phyloP scores from a whole-genome alignment of 495 filamentous ascomycete genomes.

The Daldinia vernicosa region DNA sequence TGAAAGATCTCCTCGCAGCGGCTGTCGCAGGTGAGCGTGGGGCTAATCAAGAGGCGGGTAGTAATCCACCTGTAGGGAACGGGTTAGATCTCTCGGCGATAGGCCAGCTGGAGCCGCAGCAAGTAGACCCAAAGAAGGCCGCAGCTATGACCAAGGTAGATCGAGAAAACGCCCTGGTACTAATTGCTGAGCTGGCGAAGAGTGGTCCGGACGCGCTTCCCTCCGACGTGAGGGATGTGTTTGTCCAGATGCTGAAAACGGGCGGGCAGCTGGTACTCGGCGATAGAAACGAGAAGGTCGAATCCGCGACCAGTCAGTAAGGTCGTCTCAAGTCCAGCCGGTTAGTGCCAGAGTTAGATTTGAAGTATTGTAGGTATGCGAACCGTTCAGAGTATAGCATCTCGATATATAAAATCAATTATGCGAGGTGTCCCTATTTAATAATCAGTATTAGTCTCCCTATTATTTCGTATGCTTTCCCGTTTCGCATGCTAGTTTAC shows the following conservation, averaged over 20 bases:
- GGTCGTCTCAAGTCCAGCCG: neutral
- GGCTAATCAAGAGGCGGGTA: constrained; percentile 44
- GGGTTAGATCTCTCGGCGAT: constrained; percentile 19
- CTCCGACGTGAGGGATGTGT: constrained; percentile 42
- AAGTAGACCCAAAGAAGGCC: constrained; percentile 44
- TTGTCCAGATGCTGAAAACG: constrained; percentile 49
- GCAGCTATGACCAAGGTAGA: constrained; percentile 56
- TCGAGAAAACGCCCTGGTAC: constrained; percentile 70
- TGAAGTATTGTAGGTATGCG: neutral
- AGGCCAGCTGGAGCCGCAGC: constrained; percentile 49
- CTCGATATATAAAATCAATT: constrained; percentile 10
- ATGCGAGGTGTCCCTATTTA: neutral
- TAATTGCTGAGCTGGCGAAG: constrained; percentile 67
- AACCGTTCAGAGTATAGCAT: constrained; percentile 8
- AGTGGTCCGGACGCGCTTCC: constrained; percentile 55
- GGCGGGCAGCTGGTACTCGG: constrained; percentile 48
- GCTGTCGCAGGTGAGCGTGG: constrained; percentile 55
- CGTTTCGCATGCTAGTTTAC: neutral
- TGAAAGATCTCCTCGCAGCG: constrained; percentile 59
- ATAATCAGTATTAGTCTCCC: neutral
- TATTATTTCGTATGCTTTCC: neutral
- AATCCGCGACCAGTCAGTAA: neutral
- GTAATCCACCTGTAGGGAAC: neutral
- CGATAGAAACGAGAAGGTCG: constrained; percentile 27
- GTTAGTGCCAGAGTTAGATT: neutral